Evolutionary conservation across 2,329 filamentous ascomycete species (phyloP).

Genomic region (Colletotrichum trifolii): DNA sequence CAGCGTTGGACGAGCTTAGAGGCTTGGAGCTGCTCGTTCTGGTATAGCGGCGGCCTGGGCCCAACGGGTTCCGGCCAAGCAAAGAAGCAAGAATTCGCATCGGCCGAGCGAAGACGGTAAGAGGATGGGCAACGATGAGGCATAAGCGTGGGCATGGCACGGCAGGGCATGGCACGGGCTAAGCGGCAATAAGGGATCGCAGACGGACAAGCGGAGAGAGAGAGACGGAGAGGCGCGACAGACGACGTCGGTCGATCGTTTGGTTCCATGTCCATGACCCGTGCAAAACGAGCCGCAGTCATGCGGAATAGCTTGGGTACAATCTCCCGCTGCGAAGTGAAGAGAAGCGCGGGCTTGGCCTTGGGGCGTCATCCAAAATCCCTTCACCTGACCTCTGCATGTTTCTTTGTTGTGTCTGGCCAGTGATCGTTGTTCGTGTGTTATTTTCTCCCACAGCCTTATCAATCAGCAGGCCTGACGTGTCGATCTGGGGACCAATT

Average conservation of each 20-base stretch:
- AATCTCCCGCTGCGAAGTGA: too few relatives aligned
- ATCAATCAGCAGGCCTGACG: slow-evolving; percentile 22
- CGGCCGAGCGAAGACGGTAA: slow-evolving; percentile 16
- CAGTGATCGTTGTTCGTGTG: background rate
- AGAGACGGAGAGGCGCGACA: background rate
- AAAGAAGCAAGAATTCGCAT: slow-evolving; percentile 9
- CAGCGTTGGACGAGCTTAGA: background rate
- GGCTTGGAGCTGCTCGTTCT: background rate
- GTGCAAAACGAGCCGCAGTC: slow-evolving; percentile 4
- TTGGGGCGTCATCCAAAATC: background rate
- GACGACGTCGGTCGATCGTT: background rate
- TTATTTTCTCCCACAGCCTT: background rate
- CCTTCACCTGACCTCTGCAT: background rate
- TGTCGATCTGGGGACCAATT: slow-evolving; percentile 14
- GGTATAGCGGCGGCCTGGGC: background rate
- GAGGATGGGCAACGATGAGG: background rate
- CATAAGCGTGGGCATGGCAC: slow-evolving; percentile 16
- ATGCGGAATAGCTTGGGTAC: too few relatives aligned
- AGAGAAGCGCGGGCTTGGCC: too few relatives aligned
- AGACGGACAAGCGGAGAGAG: background rate
- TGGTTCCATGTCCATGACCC: slow-evolving; percentile 13
- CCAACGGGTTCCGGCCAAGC: background rate
- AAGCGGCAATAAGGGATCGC: background rate
- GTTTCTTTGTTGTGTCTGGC: background rate
- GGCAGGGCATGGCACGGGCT: slow-evolving; percentile 1